Evolutionary conservation across 1,284 basidiomycete species (phyloP).

Genomic region (Ganoderma leucocontextum): DNA sequence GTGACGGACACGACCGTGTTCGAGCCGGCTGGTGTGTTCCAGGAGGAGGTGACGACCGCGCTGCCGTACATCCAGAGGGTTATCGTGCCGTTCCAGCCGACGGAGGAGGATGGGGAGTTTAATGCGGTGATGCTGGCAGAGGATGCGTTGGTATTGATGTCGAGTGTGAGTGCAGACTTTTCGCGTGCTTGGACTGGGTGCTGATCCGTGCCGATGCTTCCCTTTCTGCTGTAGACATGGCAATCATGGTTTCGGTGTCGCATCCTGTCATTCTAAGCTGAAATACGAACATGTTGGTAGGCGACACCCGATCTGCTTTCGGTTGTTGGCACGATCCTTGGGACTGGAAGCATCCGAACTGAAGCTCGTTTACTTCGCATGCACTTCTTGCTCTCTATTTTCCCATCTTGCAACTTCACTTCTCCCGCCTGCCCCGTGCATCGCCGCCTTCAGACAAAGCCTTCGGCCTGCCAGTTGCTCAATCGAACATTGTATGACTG

Average conservation of each 20-base stretch:
- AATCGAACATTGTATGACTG: no score
- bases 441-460: no score
- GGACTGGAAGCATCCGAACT: no score
- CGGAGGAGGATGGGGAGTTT: constrained; percentile 30
- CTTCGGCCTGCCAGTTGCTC: no score
- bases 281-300: no score
- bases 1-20: constrained; percentile 32
- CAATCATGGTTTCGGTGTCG: constrained; percentile 41
- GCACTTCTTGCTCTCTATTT: no score
- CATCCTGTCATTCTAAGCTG: constrained; percentile 45
- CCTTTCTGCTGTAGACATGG: constrained; percentile 24
- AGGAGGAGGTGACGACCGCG: constrained; percentile 49
- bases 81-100: constrained; percentile 22
- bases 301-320: no score
- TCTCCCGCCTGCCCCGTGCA: no score
- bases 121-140: constrained; percentile 60
- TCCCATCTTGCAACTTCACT: no score
- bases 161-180: constrained; percentile 45
- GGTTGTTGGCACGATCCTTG: no score
- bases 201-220: neutral
- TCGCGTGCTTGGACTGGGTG: neutral
- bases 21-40: constrained; percentile 41
- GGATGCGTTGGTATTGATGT: constrained; percentile 59
- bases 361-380: no score
- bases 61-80: constrained; percentile 52